A percentile compares a stretch with the other conserved stretches of the same genome.
Evolutionary conservation across 179 eudicot genomes (phyloP).

Genomic region (Dionaea muscipula): DNA sequence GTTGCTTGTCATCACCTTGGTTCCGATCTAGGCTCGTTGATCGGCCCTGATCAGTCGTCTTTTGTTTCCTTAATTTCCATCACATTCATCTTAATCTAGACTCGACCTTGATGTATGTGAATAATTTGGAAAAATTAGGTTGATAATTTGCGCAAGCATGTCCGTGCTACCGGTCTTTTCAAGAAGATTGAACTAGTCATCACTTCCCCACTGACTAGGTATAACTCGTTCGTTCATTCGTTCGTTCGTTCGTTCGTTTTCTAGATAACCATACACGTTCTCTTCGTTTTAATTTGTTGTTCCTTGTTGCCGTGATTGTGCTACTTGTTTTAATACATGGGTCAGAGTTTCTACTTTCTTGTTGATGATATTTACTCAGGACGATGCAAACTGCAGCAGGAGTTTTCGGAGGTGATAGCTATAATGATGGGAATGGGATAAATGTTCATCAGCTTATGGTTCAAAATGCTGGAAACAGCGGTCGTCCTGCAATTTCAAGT

Average conservation of each 20-base stretch:
- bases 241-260: too few species aligned
- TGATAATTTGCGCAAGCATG: slow-evolving; percentile 71
- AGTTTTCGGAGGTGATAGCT: slow-evolving; percentile 65
- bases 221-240: not conserved
- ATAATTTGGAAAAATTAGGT: too few species aligned
- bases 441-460: slow-evolving; percentile 68
- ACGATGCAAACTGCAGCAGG: slow-evolving; percentile 95
- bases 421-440: slow-evolving; percentile 34
- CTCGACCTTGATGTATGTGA: too few species aligned
- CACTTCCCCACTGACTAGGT: slow-evolving; percentile 73
- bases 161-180: slow-evolving; percentile 42
- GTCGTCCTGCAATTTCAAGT: slow-evolving; percentile 70
- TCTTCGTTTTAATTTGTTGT: too few species aligned
- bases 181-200: slow-evolving; percentile 64
- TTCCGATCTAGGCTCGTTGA: not conserved
- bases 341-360: not conserved
- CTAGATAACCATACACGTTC: too few species aligned
- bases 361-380: slow-evolving; percentile 33
- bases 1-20: too few species aligned
- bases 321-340: not conserved
- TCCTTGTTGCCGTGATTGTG: too few species aligned
- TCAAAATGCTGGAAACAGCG: slow-evolving; percentile 54
- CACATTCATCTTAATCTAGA: too few species aligned
- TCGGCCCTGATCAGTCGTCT: not conserved
- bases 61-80: not conserved